Evolutionary conservation across 1,284 basidiomycete species (phyloP).

Genomic region (Tetrapyrgos nigripes): DNA sequence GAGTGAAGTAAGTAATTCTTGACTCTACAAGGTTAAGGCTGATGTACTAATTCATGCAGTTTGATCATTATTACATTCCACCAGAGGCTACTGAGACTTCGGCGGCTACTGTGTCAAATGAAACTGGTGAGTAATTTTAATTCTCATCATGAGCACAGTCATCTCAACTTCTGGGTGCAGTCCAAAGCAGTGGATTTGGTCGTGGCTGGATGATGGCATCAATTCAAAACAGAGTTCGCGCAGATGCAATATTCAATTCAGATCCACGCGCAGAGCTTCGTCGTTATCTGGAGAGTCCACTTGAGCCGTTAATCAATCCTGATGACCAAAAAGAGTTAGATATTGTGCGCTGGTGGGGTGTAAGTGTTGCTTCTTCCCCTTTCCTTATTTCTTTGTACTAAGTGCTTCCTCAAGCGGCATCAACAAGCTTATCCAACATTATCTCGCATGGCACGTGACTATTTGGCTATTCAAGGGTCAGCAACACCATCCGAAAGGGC

Average conservation of each 20-base stretch:
- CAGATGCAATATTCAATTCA: background rate
- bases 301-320: background rate
- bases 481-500: conserved; percentile 24
- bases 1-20: conserved; percentile 8
- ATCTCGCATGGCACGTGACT: too few species aligned
- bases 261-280: conserved; percentile 8
- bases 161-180: background rate
- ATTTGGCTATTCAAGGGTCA: conserved; percentile 31
- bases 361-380: conserved; percentile 13
- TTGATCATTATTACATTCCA: background rate
- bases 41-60: background rate
- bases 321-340: background rate
- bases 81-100: background rate
- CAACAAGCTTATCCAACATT: conserved; percentile 15
- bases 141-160: too few species aligned
- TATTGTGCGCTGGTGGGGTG: conserved; percentile 29
- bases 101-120: background rate
- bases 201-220: conserved; percentile 7
- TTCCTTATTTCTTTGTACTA: background rate
- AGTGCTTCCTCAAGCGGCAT: conserved; percentile 4
- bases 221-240: background rate
- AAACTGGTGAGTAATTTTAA: too few species aligned
- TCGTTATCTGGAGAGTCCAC: conserved; percentile 16
- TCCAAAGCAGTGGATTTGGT: conserved; percentile 2
- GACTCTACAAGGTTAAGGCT: background rate